Conservation (phyloP, 495 filamentous ascomycete genomes). For the Sphaerosporella brunnea region DNA sequence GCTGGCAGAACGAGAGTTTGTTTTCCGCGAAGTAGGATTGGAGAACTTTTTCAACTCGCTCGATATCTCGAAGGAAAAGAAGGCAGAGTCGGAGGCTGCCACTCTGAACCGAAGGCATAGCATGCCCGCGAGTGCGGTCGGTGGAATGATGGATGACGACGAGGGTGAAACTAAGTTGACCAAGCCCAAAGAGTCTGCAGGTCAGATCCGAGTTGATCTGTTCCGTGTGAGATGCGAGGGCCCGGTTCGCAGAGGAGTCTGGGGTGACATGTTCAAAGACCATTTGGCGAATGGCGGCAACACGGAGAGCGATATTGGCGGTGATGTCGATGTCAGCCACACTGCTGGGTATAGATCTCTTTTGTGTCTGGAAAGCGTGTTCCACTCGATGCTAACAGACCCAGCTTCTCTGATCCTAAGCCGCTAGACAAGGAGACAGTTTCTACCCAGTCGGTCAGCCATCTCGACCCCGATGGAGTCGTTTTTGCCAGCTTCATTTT, state of each 20-base stretch:
- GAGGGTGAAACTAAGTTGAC: conserved; percentile 66
- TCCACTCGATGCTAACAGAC: neutral
- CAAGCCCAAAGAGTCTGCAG: conserved; percentile 78
- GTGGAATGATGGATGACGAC: conserved; percentile 54
- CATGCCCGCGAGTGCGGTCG: conserved; percentile 27
- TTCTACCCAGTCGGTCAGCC: conserved; percentile 93
- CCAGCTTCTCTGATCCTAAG: conserved; percentile 92
- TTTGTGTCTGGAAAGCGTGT: neutral
- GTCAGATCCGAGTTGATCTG: conserved; percentile 95
- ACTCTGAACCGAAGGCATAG: conserved; percentile 35
- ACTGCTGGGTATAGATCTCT: conserved; percentile 41
- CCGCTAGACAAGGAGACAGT: conserved; percentile 91
- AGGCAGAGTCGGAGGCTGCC: conserved; percentile 56
- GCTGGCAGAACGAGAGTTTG: conserved; percentile 88
- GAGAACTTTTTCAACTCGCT: conserved; percentile 91
- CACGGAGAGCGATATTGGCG: conserved; percentile 32
- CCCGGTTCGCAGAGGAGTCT: conserved; percentile 92
- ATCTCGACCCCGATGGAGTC: conserved; percentile 88
- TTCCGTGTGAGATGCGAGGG: conserved; percentile 91
- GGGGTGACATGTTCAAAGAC: conserved; percentile 93
- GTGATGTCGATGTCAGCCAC: conserved; percentile 65
- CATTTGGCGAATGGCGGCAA: conserved; percentile 69
- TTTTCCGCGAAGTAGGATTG: conserved; percentile 92
- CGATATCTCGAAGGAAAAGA: conserved; percentile 75
- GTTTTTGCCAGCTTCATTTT: conserved; percentile 97